Conservation (phyloP, 1,284 basidiomycete genomes). For the Trichosporon ovoides region DNA sequence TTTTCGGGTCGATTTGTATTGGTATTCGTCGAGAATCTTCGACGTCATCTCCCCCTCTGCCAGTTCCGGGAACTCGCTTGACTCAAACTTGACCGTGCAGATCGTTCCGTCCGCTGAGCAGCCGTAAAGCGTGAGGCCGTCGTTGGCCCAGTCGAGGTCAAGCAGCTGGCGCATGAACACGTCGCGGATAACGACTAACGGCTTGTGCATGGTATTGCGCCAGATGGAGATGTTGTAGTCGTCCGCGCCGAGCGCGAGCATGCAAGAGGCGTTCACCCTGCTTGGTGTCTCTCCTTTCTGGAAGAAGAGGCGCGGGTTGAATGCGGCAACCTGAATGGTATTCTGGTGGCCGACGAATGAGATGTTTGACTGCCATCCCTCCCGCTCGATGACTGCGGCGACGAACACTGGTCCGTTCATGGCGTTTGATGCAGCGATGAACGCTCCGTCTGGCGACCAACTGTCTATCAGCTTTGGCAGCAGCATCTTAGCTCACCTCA, state of each 20-base stretch:
- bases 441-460: conserved; percentile 97
- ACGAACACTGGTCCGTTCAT: conserved; percentile 98
- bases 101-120: conserved; percentile 94
- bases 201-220: conserved; percentile 84
- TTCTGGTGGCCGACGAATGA: conserved; percentile 96
- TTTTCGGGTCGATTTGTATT: conserved; percentile 51
- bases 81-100: conserved; percentile 75
- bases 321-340: conserved; percentile 91
- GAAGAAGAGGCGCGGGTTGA: conserved; percentile 88
- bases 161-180: conserved; percentile 91
- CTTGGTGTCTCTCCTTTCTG: conserved; percentile 53
- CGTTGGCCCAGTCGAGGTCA: conserved; percentile 91
- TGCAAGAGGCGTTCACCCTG: conserved; percentile 40
- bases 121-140: conserved; percentile 86
- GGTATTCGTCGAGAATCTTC: conserved; percentile 72
- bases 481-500: conserved; percentile 58
- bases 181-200: conserved; percentile 85
- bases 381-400: conserved; percentile 84
- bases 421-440: conserved; percentile 93
- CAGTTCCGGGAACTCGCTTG: conserved; percentile 77
- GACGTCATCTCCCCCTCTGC: conserved; percentile 68
- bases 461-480: conserved; percentile 50
- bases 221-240: conserved; percentile 76
- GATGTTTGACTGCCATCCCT: conserved; percentile 80
- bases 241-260: conserved; percentile 85